phyloP scores from a whole-genome alignment of 2,329 filamentous ascomycete species.

The Phaeomoniella chlamydospora region DNA sequence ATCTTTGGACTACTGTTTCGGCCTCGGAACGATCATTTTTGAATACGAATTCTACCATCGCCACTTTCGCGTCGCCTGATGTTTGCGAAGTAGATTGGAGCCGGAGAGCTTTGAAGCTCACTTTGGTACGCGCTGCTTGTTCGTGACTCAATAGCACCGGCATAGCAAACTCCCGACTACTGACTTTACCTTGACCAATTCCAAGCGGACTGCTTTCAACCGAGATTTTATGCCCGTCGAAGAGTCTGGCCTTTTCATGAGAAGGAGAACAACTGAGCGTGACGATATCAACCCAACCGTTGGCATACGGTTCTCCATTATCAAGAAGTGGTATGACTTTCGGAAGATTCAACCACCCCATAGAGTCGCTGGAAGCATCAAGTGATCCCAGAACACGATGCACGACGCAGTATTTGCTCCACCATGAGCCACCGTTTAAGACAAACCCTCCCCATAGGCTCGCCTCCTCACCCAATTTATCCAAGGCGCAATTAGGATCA shows the following conservation, averaged over 20 bases:
- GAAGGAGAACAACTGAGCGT: too few species aligned
- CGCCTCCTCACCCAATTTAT: constrained; percentile 31
- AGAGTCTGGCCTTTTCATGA: constrained; percentile 27
- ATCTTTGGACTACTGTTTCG: background rate
- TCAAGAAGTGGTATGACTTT: constrained; percentile 21
- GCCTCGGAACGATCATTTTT: background rate
- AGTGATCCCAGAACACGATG: constrained; percentile 35
- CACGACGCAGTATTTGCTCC: constrained; percentile 42
- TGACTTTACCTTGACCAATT: constrained; percentile 18
- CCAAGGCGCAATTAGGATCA: constrained; percentile 28
- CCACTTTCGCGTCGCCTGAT: constrained; percentile 4
- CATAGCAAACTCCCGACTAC: constrained; percentile 21
- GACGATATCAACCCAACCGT: constrained; percentile 36
- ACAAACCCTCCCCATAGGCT: constrained; percentile 42
- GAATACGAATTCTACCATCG: background rate
- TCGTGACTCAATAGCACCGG: constrained; percentile 10
- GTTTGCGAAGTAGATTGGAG: constrained; percentile 12
- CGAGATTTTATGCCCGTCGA: constrained; percentile 22
- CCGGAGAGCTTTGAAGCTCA: constrained; percentile 13
- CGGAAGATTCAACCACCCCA: constrained; percentile 38
- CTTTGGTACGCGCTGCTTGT: constrained; percentile 9
- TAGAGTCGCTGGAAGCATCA: constrained; percentile 31
- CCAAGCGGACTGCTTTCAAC: constrained; percentile 25
- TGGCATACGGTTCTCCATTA: constrained; percentile 13
- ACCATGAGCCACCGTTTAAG: constrained; percentile 33